Conservation (phyloP, 345 rosid species). For the Citrus glauca region DNA sequence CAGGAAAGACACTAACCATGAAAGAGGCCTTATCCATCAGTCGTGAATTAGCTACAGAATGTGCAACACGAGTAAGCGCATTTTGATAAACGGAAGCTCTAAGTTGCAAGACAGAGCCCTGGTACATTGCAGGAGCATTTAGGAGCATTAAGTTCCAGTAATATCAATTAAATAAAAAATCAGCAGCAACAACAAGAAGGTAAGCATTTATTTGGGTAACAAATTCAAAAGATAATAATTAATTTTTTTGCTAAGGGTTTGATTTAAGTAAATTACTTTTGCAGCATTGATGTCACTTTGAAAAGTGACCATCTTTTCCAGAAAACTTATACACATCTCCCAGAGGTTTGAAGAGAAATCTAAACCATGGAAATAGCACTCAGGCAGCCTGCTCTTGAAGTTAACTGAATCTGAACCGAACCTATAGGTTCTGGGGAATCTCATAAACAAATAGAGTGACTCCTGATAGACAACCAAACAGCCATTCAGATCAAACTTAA, state of each 20-base stretch:
- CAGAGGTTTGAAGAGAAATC: conserved; percentile 39
- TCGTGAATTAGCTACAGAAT: conserved; percentile 51
- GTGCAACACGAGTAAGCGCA: conserved; percentile 58
- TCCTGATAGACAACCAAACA: conserved; percentile 49
- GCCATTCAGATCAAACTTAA: conserved; percentile 6
- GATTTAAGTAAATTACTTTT: conserved; percentile 33
- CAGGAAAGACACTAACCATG: conserved; percentile 40
- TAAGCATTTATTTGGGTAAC: too few relatives aligned
- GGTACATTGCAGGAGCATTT: conserved; percentile 16
- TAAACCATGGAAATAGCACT: conserved; percentile 31
- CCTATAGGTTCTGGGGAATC: conserved; percentile 57
- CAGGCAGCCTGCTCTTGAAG: conserved; percentile 23
- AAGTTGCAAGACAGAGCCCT: conserved; percentile 53
- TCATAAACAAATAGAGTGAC: conserved; percentile 65
- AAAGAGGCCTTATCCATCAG: conserved; percentile 61
- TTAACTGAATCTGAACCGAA: conserved; percentile 27
- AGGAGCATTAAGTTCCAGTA: conserved; percentile 1
- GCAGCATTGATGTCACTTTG: conserved; percentile 34
- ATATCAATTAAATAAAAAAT: background rate
- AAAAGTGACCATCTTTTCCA: conserved; percentile 61
- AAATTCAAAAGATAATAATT: too few relatives aligned
- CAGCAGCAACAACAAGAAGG: background rate
- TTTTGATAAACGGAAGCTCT: conserved; percentile 54
- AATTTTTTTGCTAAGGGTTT: background rate
- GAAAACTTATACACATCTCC: conserved; percentile 41